Evolutionary conservation across 202 grass and related monocot species (phyloP), one percentile per base, ranked within the genome.

Genomic region (Digitaria exilis): DNA sequence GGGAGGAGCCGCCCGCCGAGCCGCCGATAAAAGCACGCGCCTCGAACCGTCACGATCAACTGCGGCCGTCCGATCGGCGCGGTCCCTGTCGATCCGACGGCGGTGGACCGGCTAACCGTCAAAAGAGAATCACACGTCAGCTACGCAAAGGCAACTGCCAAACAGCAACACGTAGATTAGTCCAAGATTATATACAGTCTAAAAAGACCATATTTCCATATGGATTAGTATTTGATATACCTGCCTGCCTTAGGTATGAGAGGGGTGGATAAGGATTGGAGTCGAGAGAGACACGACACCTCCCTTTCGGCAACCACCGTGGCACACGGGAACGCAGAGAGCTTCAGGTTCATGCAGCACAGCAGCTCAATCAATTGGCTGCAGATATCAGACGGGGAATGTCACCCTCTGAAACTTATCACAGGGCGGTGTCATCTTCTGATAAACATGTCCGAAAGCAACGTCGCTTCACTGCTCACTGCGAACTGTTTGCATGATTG

Each of bases 11-110:
- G 7, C 3, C 22, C 37, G 22, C 28, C 59, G 58, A 31, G 22
- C 16, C 16, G 85, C 1, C 72, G 57, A 77, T 71, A 54, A 89
- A 77, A 71, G n/a, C 73, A 45, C 28, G 58, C 41, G 70, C 82
- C 9, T n/a, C 64, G 25, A 44, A 29, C 45, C 34, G 62, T 54
- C 21, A 0, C 6, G 49, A 30, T 41, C 0, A 46, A 4, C 10
- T 1, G 0, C 5, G 5, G 8, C 87, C 71, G 71, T 82, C 13
- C 45, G 71, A 89, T 82, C n/a, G 0, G 0, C 11, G 1, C 0
- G 10, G 15, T 10, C 4, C 9, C 25, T 65, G 8, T 48, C 7
- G 34, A 89, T 75, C 70, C 26, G 71, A 76, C 62, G 45, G 70
- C 2, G 3, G 9, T 24, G 14, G 56, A 12, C 2, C 0, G 15